Conservation (phyloP, 2,329 filamentous ascomycete species). For the Arthrobotrys sphaeroides region DNA sequence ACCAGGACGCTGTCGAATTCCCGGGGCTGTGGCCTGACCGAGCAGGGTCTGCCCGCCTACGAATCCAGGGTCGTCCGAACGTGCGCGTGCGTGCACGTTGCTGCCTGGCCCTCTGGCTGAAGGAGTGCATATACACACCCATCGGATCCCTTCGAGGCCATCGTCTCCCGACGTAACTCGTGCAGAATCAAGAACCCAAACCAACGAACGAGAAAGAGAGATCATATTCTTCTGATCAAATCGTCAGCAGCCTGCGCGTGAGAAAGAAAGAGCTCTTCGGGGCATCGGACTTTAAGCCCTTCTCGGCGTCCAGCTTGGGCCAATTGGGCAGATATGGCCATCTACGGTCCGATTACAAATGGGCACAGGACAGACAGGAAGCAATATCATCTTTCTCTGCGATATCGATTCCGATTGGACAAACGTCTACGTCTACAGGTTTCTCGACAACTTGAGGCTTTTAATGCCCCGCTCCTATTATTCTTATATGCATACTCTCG, state of each 20-base stretch:
- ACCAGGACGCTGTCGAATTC: neutral
- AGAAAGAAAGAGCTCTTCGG: too few species aligned
- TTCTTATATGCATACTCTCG: neutral
- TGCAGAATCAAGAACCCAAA: too few species aligned
- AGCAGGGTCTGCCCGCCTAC: neutral
- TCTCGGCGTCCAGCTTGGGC: neutral
- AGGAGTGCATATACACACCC: too few species aligned
- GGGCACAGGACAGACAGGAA: neutral
- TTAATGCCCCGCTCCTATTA: neutral
- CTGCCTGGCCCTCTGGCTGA: neutral
- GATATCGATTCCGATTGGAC: neutral
- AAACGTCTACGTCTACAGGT: neutral
- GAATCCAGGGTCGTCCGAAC: neutral
- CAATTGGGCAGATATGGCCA: too few species aligned
- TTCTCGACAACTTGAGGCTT: neutral
- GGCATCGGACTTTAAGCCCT: too few species aligned
- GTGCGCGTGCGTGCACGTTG: too few species aligned
- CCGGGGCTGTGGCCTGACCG: slow-evolving; percentile 18
- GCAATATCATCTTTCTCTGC: neutral
- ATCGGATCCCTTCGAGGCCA: too few species aligned
- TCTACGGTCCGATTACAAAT: neutral
- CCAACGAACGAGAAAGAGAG: too few species aligned
- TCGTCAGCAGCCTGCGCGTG: too few species aligned
- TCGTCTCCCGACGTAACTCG: too few species aligned
- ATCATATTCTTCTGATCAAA: too few species aligned